Percentiles rank a stretch among this genome's conserved stretches.
phyloP scores from a whole-genome alignment of 2,329 filamentous ascomycete species.

The Colletotrichum nymphaeae region DNA sequence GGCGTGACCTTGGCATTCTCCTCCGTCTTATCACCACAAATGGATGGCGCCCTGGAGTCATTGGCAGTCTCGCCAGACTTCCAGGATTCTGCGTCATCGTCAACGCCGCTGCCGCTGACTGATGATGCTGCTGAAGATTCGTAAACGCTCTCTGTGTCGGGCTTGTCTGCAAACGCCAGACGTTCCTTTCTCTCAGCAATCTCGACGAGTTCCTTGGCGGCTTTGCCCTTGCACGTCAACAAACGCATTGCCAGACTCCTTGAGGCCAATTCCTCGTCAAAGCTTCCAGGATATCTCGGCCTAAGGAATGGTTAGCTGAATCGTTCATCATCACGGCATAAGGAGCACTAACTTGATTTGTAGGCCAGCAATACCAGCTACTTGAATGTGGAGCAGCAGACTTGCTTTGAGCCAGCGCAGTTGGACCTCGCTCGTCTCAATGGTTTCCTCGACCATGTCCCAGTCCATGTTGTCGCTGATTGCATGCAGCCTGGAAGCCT shows the following conservation, averaged over 20 bases:
- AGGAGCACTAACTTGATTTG: slow-evolving; percentile 10
- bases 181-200: slow-evolving; percentile 6
- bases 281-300: slow-evolving; percentile 19
- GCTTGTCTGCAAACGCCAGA: not conserved
- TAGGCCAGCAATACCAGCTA: slow-evolving; percentile 15
- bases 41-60: slow-evolving; percentile 1
- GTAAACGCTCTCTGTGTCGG: slow-evolving; percentile 13
- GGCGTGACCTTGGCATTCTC: not conserved
- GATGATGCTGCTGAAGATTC: not conserved
- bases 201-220: not conserved
- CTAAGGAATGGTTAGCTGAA: not conserved
- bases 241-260: slow-evolving; percentile 27
- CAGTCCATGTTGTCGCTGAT: slow-evolving; percentile 10
- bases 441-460: not conserved
- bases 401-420: slow-evolving; percentile 8
- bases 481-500: slow-evolving; percentile 12
- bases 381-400: slow-evolving; percentile 19
- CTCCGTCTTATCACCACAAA: not conserved
- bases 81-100: slow-evolving; percentile 23
- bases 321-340: accelerated
- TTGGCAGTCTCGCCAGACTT: slow-evolving; percentile 25
- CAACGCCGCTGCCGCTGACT: not conserved
- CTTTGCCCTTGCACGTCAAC: not conserved
- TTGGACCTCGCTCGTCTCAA: not conserved
- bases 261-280: slow-evolving; percentile 28